Base-by-base conservation (phyloP, 768 basidiomycete genomes). In the Trametes meyenii region DNA sequence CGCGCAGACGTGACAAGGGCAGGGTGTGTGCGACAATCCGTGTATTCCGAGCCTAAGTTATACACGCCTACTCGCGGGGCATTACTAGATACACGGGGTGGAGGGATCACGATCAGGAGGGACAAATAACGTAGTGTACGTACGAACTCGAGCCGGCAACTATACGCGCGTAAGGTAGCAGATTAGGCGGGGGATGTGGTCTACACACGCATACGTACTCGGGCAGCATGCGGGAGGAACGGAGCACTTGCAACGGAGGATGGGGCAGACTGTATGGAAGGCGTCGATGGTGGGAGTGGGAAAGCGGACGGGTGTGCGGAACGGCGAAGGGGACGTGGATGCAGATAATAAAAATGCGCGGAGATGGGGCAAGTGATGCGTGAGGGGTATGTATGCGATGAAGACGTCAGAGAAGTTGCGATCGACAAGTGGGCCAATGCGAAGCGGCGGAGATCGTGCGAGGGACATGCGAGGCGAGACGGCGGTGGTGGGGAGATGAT, bases 311-410 rank as follows among this genome's bases (percentile, higher is more conserved):
- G 26, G 26, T 21, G 51, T 24, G 53, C 40, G 51, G 51, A 45
- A 55, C 26, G 53, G 24, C 53, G 56, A 50, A 57, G 50, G n/a
- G 29, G 29, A 33, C 29, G 29, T 33, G 56, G 39, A 52, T 59
- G 58, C 53, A 54, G 57, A 19, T 60, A 55, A 59, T 50, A 63
- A 55, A 63, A 44, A 53, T 58, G 62, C 53, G 35, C 62, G 62
- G 62, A 63, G 58, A 60, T 60, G 43, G 29, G 58, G 56, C 52
- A 42, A 50, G 51, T 45, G 58, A 63, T 59, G 58, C 58, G 62
- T 42, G 56, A 21, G 26, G 58, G 57, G 62, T 59, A 62, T 58
- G 62, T 49, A 50, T 62, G 61, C 56, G 61, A 49, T 53, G 50
- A 39, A 52, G 54, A 62, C 61, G 61, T 62, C 50, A 62, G 49